A percentile compares a stretch with the other conserved stretches of the same genome.
phyloP scores from a whole-genome alignment of 106 monocot species.

The Agapanthus africanus region DNA sequence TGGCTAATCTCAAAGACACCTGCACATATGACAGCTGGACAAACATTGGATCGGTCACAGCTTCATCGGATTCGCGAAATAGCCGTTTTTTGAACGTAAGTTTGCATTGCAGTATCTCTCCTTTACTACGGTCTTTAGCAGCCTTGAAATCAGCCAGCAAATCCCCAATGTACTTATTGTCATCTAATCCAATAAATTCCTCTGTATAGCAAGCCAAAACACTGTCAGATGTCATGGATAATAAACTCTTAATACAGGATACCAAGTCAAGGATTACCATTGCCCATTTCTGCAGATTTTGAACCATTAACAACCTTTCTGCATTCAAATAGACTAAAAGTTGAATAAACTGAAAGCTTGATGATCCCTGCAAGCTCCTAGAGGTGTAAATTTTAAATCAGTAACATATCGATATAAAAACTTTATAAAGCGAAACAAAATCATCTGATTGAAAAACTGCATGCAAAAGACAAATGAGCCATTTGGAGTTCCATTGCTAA shows the following conservation, averaged over 20 bases:
- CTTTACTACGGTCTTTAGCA: conserved; percentile 94
- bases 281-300: conserved; percentile 72
- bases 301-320: conserved; percentile 86
- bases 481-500: not conserved
- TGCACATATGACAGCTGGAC: conserved; percentile 96
- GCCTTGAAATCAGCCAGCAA: conserved; percentile 84
- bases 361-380: conserved; percentile 97
- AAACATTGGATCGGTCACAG: conserved; percentile 90
- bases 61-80: conserved; percentile 98
- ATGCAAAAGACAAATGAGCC: not conserved
- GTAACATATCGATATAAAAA: conserved; percentile 2
- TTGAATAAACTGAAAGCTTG: conserved; percentile 84
- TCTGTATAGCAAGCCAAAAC: conserved; percentile 39
- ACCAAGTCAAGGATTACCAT: conserved; percentile 40
- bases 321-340: conserved; percentile 98
- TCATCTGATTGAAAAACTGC: not conserved
- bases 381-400: too few relatives aligned
- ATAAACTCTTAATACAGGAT: not conserved
- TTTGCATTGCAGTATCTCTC: conserved; percentile 94
- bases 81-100: conserved; percentile 87
- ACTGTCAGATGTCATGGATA: not conserved
- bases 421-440: not conserved
- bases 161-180: conserved; percentile 98
- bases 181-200: conserved; percentile 93
- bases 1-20: conserved; percentile 25